These are phyloP conservation scores for Fraxinus greggii DNA, from an alignment of 305 asterid species.

Conservation along the genomic window DNA sequence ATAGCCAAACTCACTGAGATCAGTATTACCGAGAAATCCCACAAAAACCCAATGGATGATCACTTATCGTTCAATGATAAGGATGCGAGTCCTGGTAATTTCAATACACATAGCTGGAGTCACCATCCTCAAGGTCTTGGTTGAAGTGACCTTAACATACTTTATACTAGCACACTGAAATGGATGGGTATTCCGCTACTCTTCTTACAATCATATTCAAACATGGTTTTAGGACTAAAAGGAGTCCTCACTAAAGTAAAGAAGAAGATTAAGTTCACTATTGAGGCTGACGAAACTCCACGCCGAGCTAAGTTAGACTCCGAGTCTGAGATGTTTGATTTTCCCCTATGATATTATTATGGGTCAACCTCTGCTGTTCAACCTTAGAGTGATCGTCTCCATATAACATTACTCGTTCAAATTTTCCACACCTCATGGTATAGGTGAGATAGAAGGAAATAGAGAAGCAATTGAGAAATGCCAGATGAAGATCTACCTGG, in stretches of 20 bases:
- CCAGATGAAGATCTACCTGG: background rate
- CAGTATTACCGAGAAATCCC: too few relatives aligned
- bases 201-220: background rate
- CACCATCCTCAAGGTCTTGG: background rate
- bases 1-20: background rate
- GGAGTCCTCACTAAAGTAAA: background rate
- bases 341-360: background rate
- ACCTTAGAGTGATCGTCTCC: background rate
- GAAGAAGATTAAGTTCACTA: background rate
- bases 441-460: background rate
- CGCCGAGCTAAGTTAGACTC: background rate
- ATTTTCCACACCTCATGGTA: background rate
- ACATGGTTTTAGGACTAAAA: background rate
- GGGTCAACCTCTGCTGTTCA: background rate
- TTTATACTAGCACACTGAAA: background rate
- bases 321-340: background rate
- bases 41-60: background rate
- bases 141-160: background rate
- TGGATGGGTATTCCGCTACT: background rate
- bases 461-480: background rate
- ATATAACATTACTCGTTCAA: background rate
- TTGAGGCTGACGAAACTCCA: background rate
- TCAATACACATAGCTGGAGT: too few relatives aligned
- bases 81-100: background rate
- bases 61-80: background rate